These are phyloP conservation scores for Candida vartiovaarae DNA, from an alignment of 805 yeast genomes.

Conservation along the genomic window DNA sequence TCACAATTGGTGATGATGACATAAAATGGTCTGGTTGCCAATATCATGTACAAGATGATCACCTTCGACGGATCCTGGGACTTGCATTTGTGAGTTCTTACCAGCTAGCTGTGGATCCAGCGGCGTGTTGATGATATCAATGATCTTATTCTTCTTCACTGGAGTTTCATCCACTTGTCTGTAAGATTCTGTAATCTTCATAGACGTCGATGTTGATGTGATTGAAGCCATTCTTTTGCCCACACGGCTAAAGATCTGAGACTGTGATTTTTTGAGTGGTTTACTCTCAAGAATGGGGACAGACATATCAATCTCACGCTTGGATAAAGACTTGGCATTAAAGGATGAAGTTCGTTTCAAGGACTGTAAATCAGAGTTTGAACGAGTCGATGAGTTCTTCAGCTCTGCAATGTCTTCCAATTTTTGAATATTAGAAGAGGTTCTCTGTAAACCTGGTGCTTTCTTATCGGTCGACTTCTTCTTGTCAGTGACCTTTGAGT, in stretches of 20 bases:
- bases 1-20: slow-evolving; percentile 12
- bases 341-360: slow-evolving; percentile 20
- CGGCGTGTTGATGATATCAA: slow-evolving; percentile 17
- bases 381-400: slow-evolving; percentile 10
- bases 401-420: slow-evolving; percentile 20
- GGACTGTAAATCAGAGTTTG: slow-evolving; percentile 19
- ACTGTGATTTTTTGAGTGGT: slow-evolving; percentile 9
- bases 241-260: slow-evolving; percentile 22
- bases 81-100: not conserved
- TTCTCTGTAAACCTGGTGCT: slow-evolving; percentile 9
- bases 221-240: slow-evolving; percentile 14
- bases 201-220: slow-evolving; percentile 3
- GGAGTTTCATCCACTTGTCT: slow-evolving; percentile 25
- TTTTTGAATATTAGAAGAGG: slow-evolving; percentile 13
- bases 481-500: slow-evolving; percentile 1
- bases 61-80: slow-evolving; percentile 4
- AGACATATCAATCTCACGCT: slow-evolving; percentile 22
- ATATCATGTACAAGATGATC: not conserved
- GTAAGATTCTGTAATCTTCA: slow-evolving; percentile 9
- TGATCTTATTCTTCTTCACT: slow-evolving; percentile 15
- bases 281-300: slow-evolving; percentile 13
- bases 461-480: slow-evolving; percentile 2
- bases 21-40: not conserved
- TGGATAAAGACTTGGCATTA: slow-evolving; percentile 18
- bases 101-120: not conserved